Percentiles rank a stretch among this genome's conserved stretches.
phyloP scores from a whole-genome alignment of 2,329 filamentous ascomycete genomes.

The Chlorencoelia australis region DNA sequence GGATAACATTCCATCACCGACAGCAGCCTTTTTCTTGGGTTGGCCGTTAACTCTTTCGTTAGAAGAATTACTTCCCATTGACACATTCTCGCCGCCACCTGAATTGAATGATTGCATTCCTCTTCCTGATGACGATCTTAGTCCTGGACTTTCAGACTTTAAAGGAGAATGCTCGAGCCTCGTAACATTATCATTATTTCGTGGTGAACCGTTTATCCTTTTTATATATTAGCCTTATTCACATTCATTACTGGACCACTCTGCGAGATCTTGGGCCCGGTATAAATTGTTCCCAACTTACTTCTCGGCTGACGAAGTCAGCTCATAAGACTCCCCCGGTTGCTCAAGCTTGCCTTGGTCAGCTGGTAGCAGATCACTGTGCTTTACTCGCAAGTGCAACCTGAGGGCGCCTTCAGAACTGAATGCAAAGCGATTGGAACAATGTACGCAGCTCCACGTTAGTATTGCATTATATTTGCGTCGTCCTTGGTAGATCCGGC shows the following conservation, averaged over 20 bases:
- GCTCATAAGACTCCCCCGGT: slow-evolving; percentile 10
- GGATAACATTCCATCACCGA: slow-evolving; percentile 22
- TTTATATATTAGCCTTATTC: slow-evolving; percentile 11
- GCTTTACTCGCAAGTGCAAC: slow-evolving; percentile 12
- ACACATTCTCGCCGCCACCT: slow-evolving; percentile 10
- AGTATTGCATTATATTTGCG: slow-evolving; percentile 12
- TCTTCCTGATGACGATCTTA: slow-evolving; percentile 13
- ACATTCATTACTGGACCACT: neutral
- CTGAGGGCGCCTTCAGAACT: slow-evolving; percentile 10
- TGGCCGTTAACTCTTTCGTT: slow-evolving; percentile 13
- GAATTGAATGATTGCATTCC: slow-evolving; percentile 18
- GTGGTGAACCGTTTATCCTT: slow-evolving; percentile 8
- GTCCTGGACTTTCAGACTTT: slow-evolving; percentile 7
- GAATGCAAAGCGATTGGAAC: slow-evolving; percentile 13
- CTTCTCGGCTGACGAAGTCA: slow-evolving; percentile 10
- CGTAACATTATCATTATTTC: slow-evolving; percentile 8
- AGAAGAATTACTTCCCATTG: slow-evolving; percentile 14
- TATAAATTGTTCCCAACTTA: slow-evolving; percentile 1
- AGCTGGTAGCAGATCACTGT: slow-evolving; percentile 12
- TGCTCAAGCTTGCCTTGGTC: slow-evolving; percentile 5
- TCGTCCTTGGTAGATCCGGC: slow-evolving; percentile 19
- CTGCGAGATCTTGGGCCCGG: no score
- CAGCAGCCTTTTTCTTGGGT: slow-evolving; percentile 20
- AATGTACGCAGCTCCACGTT: slow-evolving; percentile 16
- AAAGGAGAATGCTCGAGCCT: slow-evolving; percentile 7